Percentiles rank a stretch among this genome's conserved stretches.
These are phyloP conservation scores for Solanum hybrid DNA, from an alignment of 305 asterid genomes.

Conservation along the genomic window DNA sequence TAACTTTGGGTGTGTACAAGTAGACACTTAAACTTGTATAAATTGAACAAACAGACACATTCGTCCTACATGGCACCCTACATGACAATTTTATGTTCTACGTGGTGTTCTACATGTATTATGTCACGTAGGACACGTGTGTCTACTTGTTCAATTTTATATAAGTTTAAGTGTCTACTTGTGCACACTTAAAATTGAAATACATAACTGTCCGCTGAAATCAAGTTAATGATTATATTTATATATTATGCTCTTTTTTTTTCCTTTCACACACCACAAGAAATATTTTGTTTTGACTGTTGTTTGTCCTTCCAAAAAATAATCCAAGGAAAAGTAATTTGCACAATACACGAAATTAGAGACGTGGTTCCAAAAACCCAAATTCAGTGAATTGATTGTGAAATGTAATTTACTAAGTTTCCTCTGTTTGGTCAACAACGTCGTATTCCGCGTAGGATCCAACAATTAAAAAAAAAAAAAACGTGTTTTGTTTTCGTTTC, in stretches of 20 bases:
- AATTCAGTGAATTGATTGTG: not conserved
- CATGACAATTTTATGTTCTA: too few species aligned
- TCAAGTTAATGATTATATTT: too few species aligned
- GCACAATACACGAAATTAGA: not conserved
- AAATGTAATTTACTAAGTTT: not conserved
- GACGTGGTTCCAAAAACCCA: not conserved
- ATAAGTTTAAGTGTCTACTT: too few species aligned
- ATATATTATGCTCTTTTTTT: not conserved
- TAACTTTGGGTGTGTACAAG: too few species aligned
- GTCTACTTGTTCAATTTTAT: too few species aligned
- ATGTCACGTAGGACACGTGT: too few species aligned
- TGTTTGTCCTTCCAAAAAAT: not conserved
- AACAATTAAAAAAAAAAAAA: not conserved
- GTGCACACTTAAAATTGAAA: too few species aligned
- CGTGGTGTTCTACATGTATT: too few species aligned
- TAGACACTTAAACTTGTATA: too few species aligned
- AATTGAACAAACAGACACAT: too few species aligned
- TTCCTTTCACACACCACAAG: not conserved
- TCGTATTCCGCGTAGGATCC: not conserved
- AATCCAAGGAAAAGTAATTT: not conserved
- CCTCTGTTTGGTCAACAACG: not conserved
- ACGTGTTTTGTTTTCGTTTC: not conserved
- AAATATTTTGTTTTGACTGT: not conserved
- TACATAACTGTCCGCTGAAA: too few species aligned
- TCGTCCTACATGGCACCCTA: too few species aligned